Evolutionary conservation across 2,329 filamentous ascomycete species (phyloP).

Genomic region (Monilinia aucupariae): DNA sequence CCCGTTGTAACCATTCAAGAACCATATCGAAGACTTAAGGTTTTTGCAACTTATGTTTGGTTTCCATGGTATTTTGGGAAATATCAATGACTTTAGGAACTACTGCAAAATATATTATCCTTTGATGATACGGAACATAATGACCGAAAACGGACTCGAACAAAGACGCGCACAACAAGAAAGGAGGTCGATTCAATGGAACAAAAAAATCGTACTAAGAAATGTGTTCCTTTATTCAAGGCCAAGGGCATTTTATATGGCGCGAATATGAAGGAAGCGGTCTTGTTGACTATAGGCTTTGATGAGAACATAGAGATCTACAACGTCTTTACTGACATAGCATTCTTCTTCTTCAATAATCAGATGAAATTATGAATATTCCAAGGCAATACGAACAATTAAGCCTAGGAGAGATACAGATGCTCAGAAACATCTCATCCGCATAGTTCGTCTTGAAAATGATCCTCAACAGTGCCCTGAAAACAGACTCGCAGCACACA

Average conservation of each 20-base stretch:
- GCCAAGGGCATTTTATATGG: background rate
- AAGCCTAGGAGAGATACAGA: background rate
- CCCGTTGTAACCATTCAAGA: background rate
- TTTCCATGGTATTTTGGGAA: background rate
- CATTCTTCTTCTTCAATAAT: too few relatives aligned
- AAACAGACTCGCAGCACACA: background rate
- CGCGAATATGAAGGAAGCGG: background rate
- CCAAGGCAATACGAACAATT: too few relatives aligned
- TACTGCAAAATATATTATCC: background rate
- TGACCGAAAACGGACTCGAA: conserved; percentile 10
- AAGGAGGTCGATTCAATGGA: background rate
- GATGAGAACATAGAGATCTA: background rate
- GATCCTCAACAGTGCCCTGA: background rate
- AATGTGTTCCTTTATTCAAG: conserved; percentile 5
- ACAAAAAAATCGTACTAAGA: background rate
- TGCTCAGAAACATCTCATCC: background rate
- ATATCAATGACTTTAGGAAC: background rate
- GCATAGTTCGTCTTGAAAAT: background rate
- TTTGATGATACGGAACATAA: conserved; percentile 4
- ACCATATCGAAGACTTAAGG: conserved; percentile 1
- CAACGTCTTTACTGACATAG: too few relatives aligned
- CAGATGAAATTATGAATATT: too few relatives aligned
- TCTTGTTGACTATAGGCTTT: background rate
- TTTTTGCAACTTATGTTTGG: background rate
- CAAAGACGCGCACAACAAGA: conserved; percentile 4